These are phyloP conservation scores for Fusarium sp. DNA, from an alignment of 2,329 filamentous ascomycete genomes.

Conservation along the genomic window DNA sequence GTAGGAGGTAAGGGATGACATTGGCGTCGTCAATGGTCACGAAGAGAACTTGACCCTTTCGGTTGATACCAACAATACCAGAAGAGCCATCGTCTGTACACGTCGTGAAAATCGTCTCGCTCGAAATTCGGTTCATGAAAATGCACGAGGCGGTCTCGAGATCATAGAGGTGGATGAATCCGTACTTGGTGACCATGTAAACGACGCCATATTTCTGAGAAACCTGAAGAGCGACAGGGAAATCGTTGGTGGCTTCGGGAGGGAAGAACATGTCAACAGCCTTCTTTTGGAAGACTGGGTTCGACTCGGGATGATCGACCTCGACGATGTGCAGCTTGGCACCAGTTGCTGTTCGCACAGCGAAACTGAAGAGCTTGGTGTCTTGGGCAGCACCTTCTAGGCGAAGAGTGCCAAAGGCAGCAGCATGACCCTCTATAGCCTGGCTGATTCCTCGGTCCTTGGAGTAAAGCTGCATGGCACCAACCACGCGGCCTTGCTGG, in stretches of 20 bases:
- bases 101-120: conserved; percentile 98
- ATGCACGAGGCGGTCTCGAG: conserved; percentile 95
- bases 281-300: conserved; percentile 94
- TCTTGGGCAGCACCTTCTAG: conserved; percentile 91
- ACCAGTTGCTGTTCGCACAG: conserved; percentile 88
- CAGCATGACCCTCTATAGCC: conserved; percentile 96
- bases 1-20: conserved; percentile 93
- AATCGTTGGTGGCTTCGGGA: conserved; percentile 94
- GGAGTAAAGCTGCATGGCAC: conserved; percentile 97
- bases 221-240: conserved; percentile 97
- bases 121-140: conserved; percentile 99
- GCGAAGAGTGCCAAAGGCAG: conserved; percentile 90
- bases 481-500: conserved; percentile 92
- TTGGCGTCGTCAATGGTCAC: conserved; percentile 94
- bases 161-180: conserved; percentile 98
- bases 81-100: conserved; percentile 85
- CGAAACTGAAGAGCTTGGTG: conserved; percentile 97
- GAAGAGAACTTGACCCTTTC: conserved; percentile 95
- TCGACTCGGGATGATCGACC: conserved; percentile 92
- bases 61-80: conserved; percentile 95
- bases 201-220: conserved; percentile 97
- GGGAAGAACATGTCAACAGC: conserved; percentile 98
- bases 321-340: conserved; percentile 98
- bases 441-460: conserved; percentile 97
- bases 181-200: conserved; percentile 98